A percentile compares a stretch with the other conserved stretches of the same genome.
These are phyloP conservation scores for Trichosporon faecale DNA, from an alignment of 1,284 basidiomycete species.

Conservation along the genomic window DNA sequence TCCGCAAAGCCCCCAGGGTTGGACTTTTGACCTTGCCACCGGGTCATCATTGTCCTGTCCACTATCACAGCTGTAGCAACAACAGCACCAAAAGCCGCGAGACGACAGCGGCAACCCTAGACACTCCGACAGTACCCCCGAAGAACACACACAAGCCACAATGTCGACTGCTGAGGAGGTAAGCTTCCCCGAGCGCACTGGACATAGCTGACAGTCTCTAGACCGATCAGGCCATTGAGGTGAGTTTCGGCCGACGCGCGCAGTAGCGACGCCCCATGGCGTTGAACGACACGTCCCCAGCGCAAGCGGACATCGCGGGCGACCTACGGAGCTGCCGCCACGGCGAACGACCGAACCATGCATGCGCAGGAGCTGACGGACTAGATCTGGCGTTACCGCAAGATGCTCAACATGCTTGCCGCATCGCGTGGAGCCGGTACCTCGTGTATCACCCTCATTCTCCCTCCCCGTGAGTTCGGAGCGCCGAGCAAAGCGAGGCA, in stretches of 20 bases:
- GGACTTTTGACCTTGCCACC: slow-evolving; percentile 11
- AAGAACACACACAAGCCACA: background rate
- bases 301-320: background rate
- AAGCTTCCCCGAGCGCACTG: background rate
- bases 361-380: slow-evolving; percentile 11
- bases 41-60: slow-evolving; percentile 7
- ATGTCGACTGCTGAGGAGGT: slow-evolving; percentile 24
- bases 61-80: slow-evolving; percentile 5
- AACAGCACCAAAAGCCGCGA: slow-evolving; percentile 17
- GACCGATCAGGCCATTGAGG: slow-evolving; percentile 50
- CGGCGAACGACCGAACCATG: background rate
- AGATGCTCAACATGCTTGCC: slow-evolving; percentile 94
- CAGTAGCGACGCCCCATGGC: background rate
- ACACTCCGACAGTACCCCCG: background rate
- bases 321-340: background rate
- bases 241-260: slow-evolving; percentile 17
- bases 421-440: slow-evolving; percentile 93
- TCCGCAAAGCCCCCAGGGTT: slow-evolving; percentile 4
- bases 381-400: slow-evolving; percentile 85
- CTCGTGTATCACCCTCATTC: slow-evolving; percentile 97
- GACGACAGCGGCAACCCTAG: background rate
- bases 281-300: background rate
- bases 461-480: slow-evolving; percentile 72
- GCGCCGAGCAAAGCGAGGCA: background rate
- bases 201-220: slow-evolving; percentile 22